Conservation (phyloP, 2,329 filamentous ascomycete species). For the Falciphora oryzae region DNA sequence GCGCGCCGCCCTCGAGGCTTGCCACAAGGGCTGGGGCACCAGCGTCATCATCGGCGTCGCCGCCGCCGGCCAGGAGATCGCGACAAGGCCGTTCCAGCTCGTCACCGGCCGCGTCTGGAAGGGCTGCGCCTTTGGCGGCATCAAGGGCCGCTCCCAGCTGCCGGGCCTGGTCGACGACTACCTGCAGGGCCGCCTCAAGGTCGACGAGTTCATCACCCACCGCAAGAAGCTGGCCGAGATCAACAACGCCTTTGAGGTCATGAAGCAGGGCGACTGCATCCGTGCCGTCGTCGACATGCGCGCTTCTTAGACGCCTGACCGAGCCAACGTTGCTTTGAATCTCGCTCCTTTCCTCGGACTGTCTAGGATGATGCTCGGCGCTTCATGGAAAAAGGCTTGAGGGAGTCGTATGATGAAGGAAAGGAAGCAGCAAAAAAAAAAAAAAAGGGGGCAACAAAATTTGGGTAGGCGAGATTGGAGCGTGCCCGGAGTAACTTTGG, state of each 20-base stretch:
- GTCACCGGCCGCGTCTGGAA: slow-evolving; percentile 98
- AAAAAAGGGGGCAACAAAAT: neutral
- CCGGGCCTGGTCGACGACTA: slow-evolving; percentile 85
- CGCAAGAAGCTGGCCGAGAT: slow-evolving; percentile 76
- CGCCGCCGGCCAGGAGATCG: slow-evolving; percentile 91
- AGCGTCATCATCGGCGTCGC: slow-evolving; percentile 97
- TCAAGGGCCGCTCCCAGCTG: slow-evolving; percentile 94
- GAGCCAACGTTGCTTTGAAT: too few species aligned
- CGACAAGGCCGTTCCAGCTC: slow-evolving; percentile 89
- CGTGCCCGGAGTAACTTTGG: too few species aligned
- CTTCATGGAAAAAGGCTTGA: neutral
- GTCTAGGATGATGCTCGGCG: too few species aligned
- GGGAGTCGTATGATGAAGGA: neutral
- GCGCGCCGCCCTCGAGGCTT: slow-evolving; percentile 91
- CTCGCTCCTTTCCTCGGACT: too few species aligned
- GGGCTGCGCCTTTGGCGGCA: slow-evolving; percentile 94
- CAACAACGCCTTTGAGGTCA: slow-evolving; percentile 80
- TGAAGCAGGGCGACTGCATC: slow-evolving; percentile 97
- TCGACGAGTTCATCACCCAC: slow-evolving; percentile 99
- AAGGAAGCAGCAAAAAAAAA: slow-evolving; percentile 1
- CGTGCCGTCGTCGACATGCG: slow-evolving; percentile 78
- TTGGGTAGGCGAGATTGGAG: neutral
- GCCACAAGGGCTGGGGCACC: slow-evolving; percentile 99
- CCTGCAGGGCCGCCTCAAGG: slow-evolving; percentile 83
- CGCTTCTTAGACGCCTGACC: slow-evolving; percentile 17